Conservation (phyloP, 2,329 filamentous ascomycete species). For the Paraconiothyrium sp. region DNA sequence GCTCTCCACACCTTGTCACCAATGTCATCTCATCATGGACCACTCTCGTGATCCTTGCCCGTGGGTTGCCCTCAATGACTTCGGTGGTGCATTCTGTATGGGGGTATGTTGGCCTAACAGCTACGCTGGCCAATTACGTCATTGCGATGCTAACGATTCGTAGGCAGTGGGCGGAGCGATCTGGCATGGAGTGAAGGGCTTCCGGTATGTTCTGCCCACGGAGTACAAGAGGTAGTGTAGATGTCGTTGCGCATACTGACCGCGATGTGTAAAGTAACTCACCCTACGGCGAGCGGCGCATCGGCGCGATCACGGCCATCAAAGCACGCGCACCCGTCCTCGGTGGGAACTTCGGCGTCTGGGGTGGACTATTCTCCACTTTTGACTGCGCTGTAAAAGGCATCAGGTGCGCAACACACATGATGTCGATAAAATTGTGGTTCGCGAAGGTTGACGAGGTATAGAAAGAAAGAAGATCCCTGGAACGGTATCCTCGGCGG, state of each 20-base stretch:
- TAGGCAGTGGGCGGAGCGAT: slow-evolving; percentile 60
- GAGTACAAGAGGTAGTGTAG: neutral
- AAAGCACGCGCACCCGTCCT: slow-evolving; percentile 94
- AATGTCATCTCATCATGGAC: slow-evolving; percentile 69
- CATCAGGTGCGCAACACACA: slow-evolving; percentile 35
- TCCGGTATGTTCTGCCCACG: slow-evolving; percentile 20
- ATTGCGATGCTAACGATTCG: slow-evolving; percentile 21
- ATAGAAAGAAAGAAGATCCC: slow-evolving; percentile 86
- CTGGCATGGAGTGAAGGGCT: slow-evolving; percentile 93
- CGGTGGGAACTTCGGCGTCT: slow-evolving; percentile 95
- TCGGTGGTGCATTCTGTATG: slow-evolving; percentile 95
- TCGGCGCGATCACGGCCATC: slow-evolving; percentile 91
- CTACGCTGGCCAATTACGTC: slow-evolving; percentile 19
- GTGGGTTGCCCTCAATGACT: slow-evolving; percentile 93
- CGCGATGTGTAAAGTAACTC: slow-evolving; percentile 28
- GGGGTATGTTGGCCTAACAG: slow-evolving; percentile 70
- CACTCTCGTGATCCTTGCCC: slow-evolving; percentile 94
- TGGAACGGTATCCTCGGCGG: slow-evolving; percentile 97
- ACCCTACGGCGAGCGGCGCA: slow-evolving; percentile 85
- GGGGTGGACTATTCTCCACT: slow-evolving; percentile 92
- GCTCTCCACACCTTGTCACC: slow-evolving; percentile 17
- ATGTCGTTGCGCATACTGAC: neutral
- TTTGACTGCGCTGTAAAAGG: slow-evolving; percentile 97
- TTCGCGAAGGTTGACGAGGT: neutral
- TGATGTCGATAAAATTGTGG: neutral